Base-by-base conservation (phyloP, 768 basidiomycete genomes). In the Tulasnella sp. region DNA sequence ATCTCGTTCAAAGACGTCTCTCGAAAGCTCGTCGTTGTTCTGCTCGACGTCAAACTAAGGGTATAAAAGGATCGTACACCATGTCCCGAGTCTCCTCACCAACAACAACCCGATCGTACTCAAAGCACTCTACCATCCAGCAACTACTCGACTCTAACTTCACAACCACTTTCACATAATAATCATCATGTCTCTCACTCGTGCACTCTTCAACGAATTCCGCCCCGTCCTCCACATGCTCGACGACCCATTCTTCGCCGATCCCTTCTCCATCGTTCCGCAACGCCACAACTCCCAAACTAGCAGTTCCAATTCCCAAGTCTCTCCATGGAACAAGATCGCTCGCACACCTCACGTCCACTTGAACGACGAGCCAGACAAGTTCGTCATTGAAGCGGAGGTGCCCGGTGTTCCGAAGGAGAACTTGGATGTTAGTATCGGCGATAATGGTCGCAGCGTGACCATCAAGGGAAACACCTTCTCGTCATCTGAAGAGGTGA, bases 331-430 rank as follows among this genome's bases (percentile, higher is more conserved):
- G 28, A 28, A 24, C 50, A 77, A 54, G 42, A 41, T 44, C 42
- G 24, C 58, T n/a, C 77, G 77, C 24, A 58, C 34, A 7, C 77
- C 77, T 58, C n/a, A 50, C 28, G 73, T 82, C 24, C 72, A 82
- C 28, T n/a, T 82, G 20, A 72, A 41, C 7, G 79, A 78, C 12
- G 37, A 79, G 16, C 20, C 44, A 9, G 64, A 77, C 44, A 73
- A 42, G 44, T 82, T 77, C 60, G n/a, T 77, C 44, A 60, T 82
- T 34, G 80, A 80, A 40, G 81, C 81, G 24, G 81, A 82, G n/a
- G 54, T 82, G 24, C 81, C 81, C 9, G 81, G 81, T 58, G 81
- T 82, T 31, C 46, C 75, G 42, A 82, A 80, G 60, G 81, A 80
- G 44, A 58, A 80, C 18, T 54, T 82, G 24, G 72, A 76, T 40